Percentiles rank a stretch among this genome's conserved stretches.
Conservation (phyloP, 139 green algal genomes). For the Volvox reticuliferus region DNA sequence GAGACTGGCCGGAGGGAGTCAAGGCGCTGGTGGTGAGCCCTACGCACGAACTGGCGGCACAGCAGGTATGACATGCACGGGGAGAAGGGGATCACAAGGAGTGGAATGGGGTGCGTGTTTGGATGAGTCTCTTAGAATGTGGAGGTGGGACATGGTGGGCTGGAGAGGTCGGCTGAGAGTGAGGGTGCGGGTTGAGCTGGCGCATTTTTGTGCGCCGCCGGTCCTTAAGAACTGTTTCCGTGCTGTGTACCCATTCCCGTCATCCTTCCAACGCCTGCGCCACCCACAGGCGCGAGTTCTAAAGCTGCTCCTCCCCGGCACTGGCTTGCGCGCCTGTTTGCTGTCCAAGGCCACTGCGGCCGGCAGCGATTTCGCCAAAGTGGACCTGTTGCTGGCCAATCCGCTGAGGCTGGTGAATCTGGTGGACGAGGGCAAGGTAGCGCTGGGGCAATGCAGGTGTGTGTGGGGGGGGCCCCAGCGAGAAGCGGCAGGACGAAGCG, state of each 20-base stretch:
- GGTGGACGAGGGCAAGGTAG: constrained; percentile 68
- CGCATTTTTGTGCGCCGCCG: no score
- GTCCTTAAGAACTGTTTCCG: no score
- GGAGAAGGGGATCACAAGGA: background rate
- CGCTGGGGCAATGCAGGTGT: constrained; percentile 64
- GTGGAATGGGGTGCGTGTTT: no score
- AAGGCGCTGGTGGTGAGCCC: constrained; percentile 82
- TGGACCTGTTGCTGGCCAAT: constrained; percentile 93
- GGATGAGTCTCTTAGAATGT: no score
- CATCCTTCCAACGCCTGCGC: no score
- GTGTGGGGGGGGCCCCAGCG: background rate
- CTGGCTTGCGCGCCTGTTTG: constrained; percentile 73
- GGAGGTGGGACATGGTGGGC: no score
- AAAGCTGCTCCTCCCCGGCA: constrained; percentile 79
- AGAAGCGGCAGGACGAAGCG: no score
- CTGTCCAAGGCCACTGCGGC: constrained; percentile 82
- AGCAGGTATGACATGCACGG: constrained; percentile 53
- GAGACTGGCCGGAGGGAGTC: constrained; percentile 47
- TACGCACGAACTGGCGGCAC: constrained; percentile 89
- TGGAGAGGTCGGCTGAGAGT: no score
- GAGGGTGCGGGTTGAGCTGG: no score
- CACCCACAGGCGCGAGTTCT: constrained; percentile 70
- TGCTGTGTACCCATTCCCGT: no score
- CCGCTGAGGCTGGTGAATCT: constrained; percentile 83
- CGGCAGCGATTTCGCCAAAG: constrained; percentile 78